Percentiles rank a stretch among this genome's conserved stretches.
Conservation (phyloP, 495 filamentous ascomycete genomes). For the Parmelia sp. region DNA sequence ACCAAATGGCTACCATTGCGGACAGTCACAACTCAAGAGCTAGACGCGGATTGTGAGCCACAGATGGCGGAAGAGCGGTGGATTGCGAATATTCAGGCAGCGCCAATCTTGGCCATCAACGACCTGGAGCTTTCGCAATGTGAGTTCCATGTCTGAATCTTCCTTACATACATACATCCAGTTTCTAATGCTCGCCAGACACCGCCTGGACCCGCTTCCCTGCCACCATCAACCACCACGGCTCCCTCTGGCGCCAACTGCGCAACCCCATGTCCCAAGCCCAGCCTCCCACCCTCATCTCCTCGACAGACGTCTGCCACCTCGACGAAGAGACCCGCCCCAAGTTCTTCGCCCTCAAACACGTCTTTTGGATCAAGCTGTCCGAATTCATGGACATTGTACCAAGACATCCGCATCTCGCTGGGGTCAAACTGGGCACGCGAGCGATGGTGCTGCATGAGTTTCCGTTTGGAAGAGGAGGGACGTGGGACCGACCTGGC, state of each 20-base stretch:
- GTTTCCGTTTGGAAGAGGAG: conserved; percentile 18
- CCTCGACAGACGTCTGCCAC: conserved; percentile 11
- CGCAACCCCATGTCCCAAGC: conserved; percentile 45
- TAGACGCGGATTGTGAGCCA: conserved; percentile 38
- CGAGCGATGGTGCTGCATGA: conserved; percentile 25
- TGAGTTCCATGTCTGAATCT: conserved; percentile 35
- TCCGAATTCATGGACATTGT: conserved; percentile 70
- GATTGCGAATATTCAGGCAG: conserved; percentile 71
- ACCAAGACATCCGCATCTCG: conserved; percentile 62
- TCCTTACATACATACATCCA: neutral
- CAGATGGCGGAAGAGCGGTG: conserved; percentile 56
- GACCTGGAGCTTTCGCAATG: conserved; percentile 68
- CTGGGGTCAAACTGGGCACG: conserved; percentile 38
- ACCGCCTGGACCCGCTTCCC: conserved; percentile 58
- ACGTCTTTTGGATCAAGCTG: conserved; percentile 75
- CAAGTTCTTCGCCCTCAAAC: conserved; percentile 48
- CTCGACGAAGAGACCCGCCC: conserved; percentile 38
- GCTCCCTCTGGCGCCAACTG: conserved; percentile 49
- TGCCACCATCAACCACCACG: conserved; percentile 42
- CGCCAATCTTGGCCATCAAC: conserved; percentile 67
- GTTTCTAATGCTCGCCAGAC: conserved; percentile 39
- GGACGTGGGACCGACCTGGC: conserved; percentile 11
- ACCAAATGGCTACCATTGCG: conserved; percentile 48
- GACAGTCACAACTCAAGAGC: conserved; percentile 43
- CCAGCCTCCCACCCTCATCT: conserved; percentile 25